Percentiles rank a stretch among this genome's conserved stretches.
Evolutionary conservation across 139 green algal species (phyloP).

Genomic region (Volvox reticuliferus): DNA sequence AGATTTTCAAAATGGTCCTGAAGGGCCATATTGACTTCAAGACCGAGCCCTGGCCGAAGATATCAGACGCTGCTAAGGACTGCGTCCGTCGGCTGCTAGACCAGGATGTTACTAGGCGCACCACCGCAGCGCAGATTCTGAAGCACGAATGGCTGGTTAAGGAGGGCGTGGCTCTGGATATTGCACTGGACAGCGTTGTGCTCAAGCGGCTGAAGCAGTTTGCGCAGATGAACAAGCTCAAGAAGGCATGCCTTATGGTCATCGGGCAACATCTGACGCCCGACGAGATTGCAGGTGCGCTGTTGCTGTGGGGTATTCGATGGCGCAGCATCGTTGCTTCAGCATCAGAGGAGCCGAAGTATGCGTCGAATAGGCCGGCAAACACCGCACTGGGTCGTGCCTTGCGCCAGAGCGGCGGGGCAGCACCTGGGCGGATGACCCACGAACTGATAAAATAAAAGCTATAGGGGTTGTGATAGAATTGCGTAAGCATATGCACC

Average conservation of each 20-base stretch:
- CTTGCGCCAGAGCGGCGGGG: too few relatives aligned
- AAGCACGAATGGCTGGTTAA: conserved; percentile 75
- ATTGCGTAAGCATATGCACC: too few relatives aligned
- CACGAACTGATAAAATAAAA: too few relatives aligned
- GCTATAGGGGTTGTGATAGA: too few relatives aligned
- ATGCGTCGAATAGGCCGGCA: too few relatives aligned
- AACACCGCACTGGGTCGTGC: too few relatives aligned
- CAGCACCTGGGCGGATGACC: too few relatives aligned
- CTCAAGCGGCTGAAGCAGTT: conserved; percentile 83
- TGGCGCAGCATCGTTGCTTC: too few relatives aligned
- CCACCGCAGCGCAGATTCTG: conserved; percentile 61
- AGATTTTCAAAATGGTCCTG: conserved; percentile 80
- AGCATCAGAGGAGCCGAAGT: too few relatives aligned
- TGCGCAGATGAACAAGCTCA: conserved; percentile 85
- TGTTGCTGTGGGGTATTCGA: too few relatives aligned
- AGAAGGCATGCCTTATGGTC: conserved; percentile 87
- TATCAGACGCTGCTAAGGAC: conserved; percentile 84
- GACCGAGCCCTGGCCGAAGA: conserved; percentile 84
- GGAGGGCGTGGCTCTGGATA: conserved; percentile 67
- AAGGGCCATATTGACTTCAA: conserved; percentile 85
- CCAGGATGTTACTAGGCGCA: conserved; percentile 50
- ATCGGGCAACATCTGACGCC: conserved; percentile 71
- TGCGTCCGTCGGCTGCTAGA: conserved; percentile 84
- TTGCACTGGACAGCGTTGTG: conserved; percentile 75
- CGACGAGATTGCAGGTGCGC: conserved; percentile 73